Conservation (phyloP, 1,284 basidiomycete genomes). For the Acaromyces ingoldii region DNA sequence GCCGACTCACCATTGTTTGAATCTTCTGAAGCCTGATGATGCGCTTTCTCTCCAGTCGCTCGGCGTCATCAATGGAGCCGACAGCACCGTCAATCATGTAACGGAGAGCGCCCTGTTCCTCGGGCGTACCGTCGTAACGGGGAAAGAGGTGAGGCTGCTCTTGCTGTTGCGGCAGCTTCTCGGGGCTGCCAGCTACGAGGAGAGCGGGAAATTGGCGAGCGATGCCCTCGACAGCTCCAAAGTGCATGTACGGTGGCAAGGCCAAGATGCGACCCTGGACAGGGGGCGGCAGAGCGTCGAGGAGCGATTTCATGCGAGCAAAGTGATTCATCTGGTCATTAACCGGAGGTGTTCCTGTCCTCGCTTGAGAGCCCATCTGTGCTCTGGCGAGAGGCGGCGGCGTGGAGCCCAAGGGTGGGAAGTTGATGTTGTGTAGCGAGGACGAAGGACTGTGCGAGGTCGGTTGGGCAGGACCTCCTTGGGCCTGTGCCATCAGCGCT, state of each 20-base stretch:
- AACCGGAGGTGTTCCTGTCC: too few relatives aligned
- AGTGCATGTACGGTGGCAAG: constrained; percentile 47
- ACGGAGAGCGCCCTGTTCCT: constrained; percentile 35
- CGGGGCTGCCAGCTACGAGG: constrained; percentile 11
- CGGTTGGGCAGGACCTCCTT: not conserved
- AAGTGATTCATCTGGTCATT: too few relatives aligned
- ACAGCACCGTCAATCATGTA: constrained; percentile 24
- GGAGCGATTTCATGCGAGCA: constrained; percentile 40
- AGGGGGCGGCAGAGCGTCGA: constrained; percentile 40
- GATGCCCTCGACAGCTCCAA: constrained; percentile 41
- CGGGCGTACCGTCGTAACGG: constrained; percentile 9
- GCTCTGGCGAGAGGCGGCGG: not conserved
- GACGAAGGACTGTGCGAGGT: too few relatives aligned
- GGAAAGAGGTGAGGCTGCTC: not conserved
- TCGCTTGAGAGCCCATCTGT: too few relatives aligned
- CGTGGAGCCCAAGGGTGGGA: constrained; percentile 13
- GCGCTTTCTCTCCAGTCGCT: constrained; percentile 31
- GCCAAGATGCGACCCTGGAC: constrained; percentile 40
- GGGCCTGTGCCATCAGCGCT: not conserved
- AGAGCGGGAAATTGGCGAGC: constrained; percentile 39
- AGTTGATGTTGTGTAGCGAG: too few relatives aligned
- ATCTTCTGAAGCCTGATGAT: constrained; percentile 41
- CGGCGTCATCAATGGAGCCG: constrained; percentile 28
- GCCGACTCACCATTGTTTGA: constrained; percentile 11
- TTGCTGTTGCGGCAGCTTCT: constrained; percentile 20